Evolutionary conservation across 2,329 filamentous ascomycete species (phyloP), one percentile per base, ranked within the genome.

Genomic region (Mollisia scopiformis): DNA sequence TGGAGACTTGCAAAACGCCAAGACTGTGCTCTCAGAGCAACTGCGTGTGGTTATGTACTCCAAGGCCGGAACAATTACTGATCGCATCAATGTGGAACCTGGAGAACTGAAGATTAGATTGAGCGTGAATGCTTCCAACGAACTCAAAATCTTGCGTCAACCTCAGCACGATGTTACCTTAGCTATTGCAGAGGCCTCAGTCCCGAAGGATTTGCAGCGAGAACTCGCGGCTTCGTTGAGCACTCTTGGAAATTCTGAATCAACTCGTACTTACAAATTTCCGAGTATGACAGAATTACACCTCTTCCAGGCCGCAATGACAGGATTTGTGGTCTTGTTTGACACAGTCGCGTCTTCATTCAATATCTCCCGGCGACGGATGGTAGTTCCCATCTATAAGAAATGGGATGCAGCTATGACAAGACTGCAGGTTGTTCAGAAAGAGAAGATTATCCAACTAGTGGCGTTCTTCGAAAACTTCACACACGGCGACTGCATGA

Each of bases 371-470:
- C 87, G 93, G 30, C 87, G 91, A 52, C 86, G 91, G 66, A 95
- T 93, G 89, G 91, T 97, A 13, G 92, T 96, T 16, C 92, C 92
- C 0, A 94, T 97, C 66, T 91, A 96, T 78, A 96, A 97, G 78
- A 95, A 95, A 75, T 96, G 92, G 91, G 92, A 96, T 72, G 91
- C 93, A 2, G 86, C 83, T n/a, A 84, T 83, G 37, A 91, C 91
- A 8, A 87, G 93, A 35, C 80, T 97, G 7, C 93, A 97, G 73
- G 82, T 97, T 37, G 86, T 97, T 35, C 82, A 87, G 66, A 88
- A 89, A 66, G 90, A 93, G 64, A 90, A 87, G 70, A 84, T 90
- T 14, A 76, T 90, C 23, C 92, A 96, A 74, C 79, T 97, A 30
- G 78, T 96, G 23, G 92, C 88, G 2, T 97, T 96, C 77, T 95